phyloP scores from a whole-genome alignment of 1,284 basidiomycete species.

The Trametes pubescens region DNA sequence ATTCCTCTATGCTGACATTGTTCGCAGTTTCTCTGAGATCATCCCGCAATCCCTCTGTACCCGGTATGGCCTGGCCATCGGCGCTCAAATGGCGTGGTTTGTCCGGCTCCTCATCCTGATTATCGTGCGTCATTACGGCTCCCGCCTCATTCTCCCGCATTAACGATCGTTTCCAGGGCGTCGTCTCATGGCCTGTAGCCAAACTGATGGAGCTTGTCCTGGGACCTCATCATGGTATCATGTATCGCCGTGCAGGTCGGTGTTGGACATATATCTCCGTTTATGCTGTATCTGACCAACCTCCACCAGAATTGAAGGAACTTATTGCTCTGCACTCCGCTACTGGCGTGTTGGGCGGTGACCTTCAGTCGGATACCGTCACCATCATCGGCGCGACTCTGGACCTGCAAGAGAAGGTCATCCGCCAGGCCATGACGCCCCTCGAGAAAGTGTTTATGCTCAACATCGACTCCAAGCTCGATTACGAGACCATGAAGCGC shows the following conservation, averaged over 20 bases:
- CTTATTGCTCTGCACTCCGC: slow-evolving; percentile 74
- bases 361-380: slow-evolving; percentile 75
- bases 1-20: neutral
- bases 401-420: slow-evolving; percentile 70
- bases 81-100: slow-evolving; percentile 87
- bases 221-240: slow-evolving; percentile 68
- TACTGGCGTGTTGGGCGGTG: slow-evolving; percentile 64
- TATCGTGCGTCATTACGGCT: slow-evolving; percentile 54
- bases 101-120: slow-evolving; percentile 74
- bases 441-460: slow-evolving; percentile 85
- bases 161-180: slow-evolving; percentile 52
- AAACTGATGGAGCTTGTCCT: slow-evolving; percentile 70
- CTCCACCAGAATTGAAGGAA: slow-evolving; percentile 65
- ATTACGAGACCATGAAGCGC: slow-evolving; percentile 77
- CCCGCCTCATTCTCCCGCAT: neutral
- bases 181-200: slow-evolving; percentile 84
- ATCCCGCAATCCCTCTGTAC: slow-evolving; percentile 93
- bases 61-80: slow-evolving; percentile 89
- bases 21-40: slow-evolving; percentile 82
- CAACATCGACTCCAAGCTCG: slow-evolving; percentile 78
- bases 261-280: neutral
- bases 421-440: slow-evolving; percentile 76
- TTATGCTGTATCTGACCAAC: too few species aligned
- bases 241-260: slow-evolving; percentile 54
- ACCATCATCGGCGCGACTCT: slow-evolving; percentile 79